Base-by-base conservation (phyloP, 345 rosid genomes). In the Corchorus olitorius region DNA sequence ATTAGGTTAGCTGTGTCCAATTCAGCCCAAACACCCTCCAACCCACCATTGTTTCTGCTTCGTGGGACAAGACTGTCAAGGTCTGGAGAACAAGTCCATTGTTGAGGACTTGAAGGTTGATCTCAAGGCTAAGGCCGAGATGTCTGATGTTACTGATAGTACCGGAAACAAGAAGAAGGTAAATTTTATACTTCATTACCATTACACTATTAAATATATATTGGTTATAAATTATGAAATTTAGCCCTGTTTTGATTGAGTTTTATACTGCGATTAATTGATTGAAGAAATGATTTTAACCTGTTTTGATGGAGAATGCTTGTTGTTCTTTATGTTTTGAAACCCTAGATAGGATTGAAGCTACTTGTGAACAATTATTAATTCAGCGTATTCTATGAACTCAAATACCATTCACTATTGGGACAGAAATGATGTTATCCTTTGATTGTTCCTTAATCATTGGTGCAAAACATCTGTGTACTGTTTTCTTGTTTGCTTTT, bases 71-170 rank as follows among this genome's bases (percentile, higher is more conserved):
- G 27, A 27, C 27, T 1, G 0, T 92, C 99, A 0, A 92, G 99
- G 88, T 88, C 85, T 96, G 1, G 97, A 96, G 85, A 96, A 97
- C 82, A 96, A 96, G 90, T 87, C 87, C 81, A 81, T 96, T 81
- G 97, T 93, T 1, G 99, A 93, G 83, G 99, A 94, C 60, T 87
- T 94, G 92, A 96, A 88, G 91, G 99, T 96, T 41, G 98, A 96
- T 77, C 92, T 96, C 69, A 96, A 92, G 86, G 88, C 94, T 0
- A 98, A 96, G 84, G 98, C 99, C 2, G 98, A 93, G 87, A 91
- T 84, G 71, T 76, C 92, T 0, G 97, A 88, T 0, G 97, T 88
- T 45, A 81, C 65, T 73, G 97, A 88, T 27, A 27, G 27, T 16
- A 81, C 88, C 49, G 75, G 84, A 62, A 70, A 52, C 59, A 92